Evolutionary conservation across 306 rosid species (phyloP), one percentile per base, ranked within the genome.

Genomic region (Herpetospermum pedunculosum): DNA sequence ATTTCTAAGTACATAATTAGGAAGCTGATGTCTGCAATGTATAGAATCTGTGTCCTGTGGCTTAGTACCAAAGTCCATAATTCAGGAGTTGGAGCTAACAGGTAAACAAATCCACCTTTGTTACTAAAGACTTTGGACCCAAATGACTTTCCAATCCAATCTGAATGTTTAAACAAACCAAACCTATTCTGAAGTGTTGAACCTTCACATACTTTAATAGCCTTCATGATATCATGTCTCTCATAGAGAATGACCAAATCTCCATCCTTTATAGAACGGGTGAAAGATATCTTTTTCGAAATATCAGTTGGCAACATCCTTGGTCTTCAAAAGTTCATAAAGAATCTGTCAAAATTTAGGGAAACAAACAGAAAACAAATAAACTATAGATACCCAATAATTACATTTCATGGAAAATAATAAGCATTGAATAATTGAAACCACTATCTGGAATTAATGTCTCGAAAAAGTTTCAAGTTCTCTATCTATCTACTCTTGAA

Each of bases 1-100:
- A 88, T 52, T 74, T 92, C 98, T 88, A 92, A 84, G 62, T 79
- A 87, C 90, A 86, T 87, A n/a, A 90, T 78, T 44, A 92, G 87
- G 60, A 92, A 86, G 79, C 97, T 88, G 57, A 92, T 88, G 77
- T 92, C 98, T 0, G 98, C 96, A 75, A 92, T 85, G 55, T 92
- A 92, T 5, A 92, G 91, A 85, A 90, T 92, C 81, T 90, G 96
- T 62, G 97, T 90, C 83, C 98, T 81, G 81, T 90, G 97, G 83
- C 89, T 90, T 30, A 90, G 81, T 18, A 87, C 98, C 74, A 90
- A 78, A 82, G 97, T 92, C 97, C 96, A 92, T 26, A 92, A 77
- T 77, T 90, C 97, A 0, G 96, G 96, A 6, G 98, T 92, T 2
- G 96, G 93, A 74, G 98, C 97, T 69, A 92, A 80, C 84, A 92